Base-by-base conservation (phyloP, 2,329 filamentous ascomycete genomes). In the Alternaria gaisen region DNA sequence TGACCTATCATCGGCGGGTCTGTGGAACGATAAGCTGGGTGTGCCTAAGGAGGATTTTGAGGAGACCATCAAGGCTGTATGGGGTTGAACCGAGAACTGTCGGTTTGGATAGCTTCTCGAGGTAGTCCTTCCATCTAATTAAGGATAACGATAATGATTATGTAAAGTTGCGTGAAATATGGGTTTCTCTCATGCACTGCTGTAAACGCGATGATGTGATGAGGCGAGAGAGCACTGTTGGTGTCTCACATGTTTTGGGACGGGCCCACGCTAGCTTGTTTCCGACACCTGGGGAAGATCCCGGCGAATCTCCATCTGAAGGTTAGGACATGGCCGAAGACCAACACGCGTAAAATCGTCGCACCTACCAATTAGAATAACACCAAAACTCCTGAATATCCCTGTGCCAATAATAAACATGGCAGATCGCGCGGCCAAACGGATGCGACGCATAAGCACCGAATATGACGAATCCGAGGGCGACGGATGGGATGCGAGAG, bases 21-120 rank as follows among this genome's bases (percentile, higher is more conserved):
- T 75, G 26, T 79, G 80, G 72, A 83, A 83, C 62, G 72, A 80
- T 22, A 74, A 79, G 61, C 55, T 84, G 56, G 81, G 80, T 0
- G 61, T 84, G 42, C 55, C 71, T 48, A 75, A 80, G 61, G 80
- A 82, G 59, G 69, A 74, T 56, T 61, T 83, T 30, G 77, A 82
- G 55, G 70, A 72, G 24, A 71, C 72, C 20, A 72, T 82, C 24
- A 47, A 42, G 42, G 43, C 48, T 4, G 41, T 32, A 2, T 32
- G 53, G 51, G 48, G n/a, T n/a, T 58, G 18, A 58, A 18, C 3
- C 16, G 10, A 1, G 20, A 30, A 7, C 3, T 12, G 20, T 38
- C 3, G 1, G 12, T 36, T 0, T 12, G 12, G 32, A 4, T 9
- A 38, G 16, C 18, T 5, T 2, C 4, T 18, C n/a, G 6, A 30